Conservation (phyloP, 1,139 yeast genomes). For the Zygoascus sp. region DNA sequence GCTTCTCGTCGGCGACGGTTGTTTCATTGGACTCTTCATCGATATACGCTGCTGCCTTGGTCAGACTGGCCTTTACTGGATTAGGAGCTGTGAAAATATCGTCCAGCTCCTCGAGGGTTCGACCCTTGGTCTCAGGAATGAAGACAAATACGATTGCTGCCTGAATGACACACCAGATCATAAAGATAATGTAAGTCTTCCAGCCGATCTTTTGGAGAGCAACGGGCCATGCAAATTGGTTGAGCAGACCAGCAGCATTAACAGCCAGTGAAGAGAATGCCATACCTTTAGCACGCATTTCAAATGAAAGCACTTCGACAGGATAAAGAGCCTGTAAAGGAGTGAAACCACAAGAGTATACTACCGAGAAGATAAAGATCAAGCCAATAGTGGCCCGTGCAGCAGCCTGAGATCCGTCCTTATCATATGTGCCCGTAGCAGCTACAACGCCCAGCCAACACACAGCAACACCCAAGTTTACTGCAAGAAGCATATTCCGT, state of each 20-base stretch:
- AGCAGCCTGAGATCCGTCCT: constrained; percentile 11
- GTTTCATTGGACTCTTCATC: not conserved
- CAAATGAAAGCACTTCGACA: constrained; percentile 39
- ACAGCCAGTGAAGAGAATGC: constrained; percentile 26
- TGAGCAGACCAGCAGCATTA: constrained; percentile 28
- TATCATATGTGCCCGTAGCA: constrained; percentile 5
- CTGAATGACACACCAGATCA: constrained; percentile 6
- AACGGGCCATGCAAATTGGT: constrained; percentile 52
- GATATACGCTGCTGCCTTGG: not conserved
- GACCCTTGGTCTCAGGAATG: constrained; percentile 20
- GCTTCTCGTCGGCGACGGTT: too few relatives aligned
- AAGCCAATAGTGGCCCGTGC: constrained; percentile 14
- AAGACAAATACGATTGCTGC: constrained; percentile 7
- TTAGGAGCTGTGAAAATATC: constrained; percentile 33
- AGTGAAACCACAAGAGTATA: constrained; percentile 10
- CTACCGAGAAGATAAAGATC: not conserved
- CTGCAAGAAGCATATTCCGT: constrained; percentile 15
- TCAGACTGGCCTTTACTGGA: constrained; percentile 20
- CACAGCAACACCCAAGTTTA: constrained; percentile 2
- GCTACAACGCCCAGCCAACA: constrained; percentile 10
- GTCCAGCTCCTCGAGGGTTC: constrained; percentile 34
- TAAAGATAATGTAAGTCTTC: constrained; percentile 30
- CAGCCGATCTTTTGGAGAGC: constrained; percentile 56
- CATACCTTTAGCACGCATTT: constrained; percentile 35
- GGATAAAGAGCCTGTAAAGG: constrained; percentile 27